Evolutionary conservation across 2,329 filamentous ascomycete genomes (phyloP).

Genomic region (Aureobasidium sp.): DNA sequence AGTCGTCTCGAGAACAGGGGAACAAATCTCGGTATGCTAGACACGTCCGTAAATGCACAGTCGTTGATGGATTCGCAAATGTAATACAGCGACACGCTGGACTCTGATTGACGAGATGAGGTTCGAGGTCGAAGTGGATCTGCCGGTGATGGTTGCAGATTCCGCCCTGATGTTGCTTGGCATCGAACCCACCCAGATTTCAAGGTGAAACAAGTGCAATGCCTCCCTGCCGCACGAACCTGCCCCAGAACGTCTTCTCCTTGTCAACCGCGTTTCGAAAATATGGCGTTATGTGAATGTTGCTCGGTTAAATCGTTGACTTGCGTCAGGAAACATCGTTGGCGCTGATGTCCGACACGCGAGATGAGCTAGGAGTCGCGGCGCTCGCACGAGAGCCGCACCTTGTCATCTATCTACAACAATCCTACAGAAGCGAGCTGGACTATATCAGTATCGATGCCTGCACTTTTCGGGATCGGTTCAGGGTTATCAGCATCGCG

Average conservation of each 20-base stretch:
- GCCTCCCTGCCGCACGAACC: not conserved
- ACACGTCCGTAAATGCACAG: not conserved
- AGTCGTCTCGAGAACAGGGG: not conserved
- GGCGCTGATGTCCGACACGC: not conserved
- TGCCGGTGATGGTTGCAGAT: not conserved
- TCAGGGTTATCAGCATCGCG: not conserved
- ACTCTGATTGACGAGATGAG: conserved; percentile 4
- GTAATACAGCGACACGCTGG: not conserved
- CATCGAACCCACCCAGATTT: not conserved
- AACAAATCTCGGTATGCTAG: not conserved
- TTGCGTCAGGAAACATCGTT: not conserved
- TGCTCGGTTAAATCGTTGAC: conserved; percentile 4
- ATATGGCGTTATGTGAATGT: conserved; percentile 1
- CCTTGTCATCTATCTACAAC: conserved; percentile 9
- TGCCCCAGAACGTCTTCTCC: not conserved
- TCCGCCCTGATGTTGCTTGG: not conserved
- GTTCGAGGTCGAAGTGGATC: conserved; percentile 5
- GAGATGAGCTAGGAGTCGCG: conserved; percentile 11
- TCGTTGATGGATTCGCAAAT: not conserved
- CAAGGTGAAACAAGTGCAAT: not conserved
- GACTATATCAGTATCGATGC: conserved; percentile 11
- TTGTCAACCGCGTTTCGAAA: not conserved
- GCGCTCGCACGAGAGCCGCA: conserved; percentile 6
- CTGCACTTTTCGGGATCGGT: not conserved
- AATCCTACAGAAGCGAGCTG: conserved; percentile 5